Base-by-base conservation (phyloP, 768 basidiomycete species). In the Infundibulicybe gibba region DNA sequence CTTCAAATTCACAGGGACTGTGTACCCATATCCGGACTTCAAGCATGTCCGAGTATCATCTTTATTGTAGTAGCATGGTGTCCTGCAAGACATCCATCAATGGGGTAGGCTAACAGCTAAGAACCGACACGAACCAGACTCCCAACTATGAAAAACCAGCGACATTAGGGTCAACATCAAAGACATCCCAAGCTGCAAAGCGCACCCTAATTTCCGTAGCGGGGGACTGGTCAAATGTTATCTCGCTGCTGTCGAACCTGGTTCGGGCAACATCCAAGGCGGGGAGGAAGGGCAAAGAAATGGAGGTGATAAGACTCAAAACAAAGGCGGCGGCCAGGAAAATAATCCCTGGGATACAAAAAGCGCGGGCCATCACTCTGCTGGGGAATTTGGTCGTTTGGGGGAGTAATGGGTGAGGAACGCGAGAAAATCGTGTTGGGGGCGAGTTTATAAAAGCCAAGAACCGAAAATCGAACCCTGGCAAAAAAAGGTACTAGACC, bases 241-340 rank as follows among this genome's bases (percentile, higher is more conserved):
- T 8, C 34, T 51, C 68, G 14, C 49, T 66, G 37, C 56, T 53
- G 17, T 56, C 66, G 45, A 82, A 79, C 44, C 77, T 73, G 10
- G 77, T 71, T 21, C 86, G 81, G 12, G 75, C 72, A 56, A 90
- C 70, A 63, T 89, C 87, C 54, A 89, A 67, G 0, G 75, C 78
- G 15, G 81, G 70, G 16, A 90, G 70, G 65, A 68, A 81, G 1
- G 89, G 88, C 3, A 89, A 67, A 13, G 87, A 90, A 41, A 90
- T 72, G 11, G 87, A 81, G 30, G 81, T 77, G 51, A 90, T 66
- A 59, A 89, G 69, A 54, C 76, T 77, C 51, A 90, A 75, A 2
- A 84, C 73, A 48, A 88, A 76, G 20, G 88, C 87, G 38, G 62
- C 65, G 55, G 79, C 68, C 10, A 38, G 17, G 10, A 38, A 38